Percentiles rank a stretch among this genome's conserved stretches.
Evolutionary conservation across 2,329 filamentous ascomycete species (phyloP).

Genomic region (Beauveria rudraprayagi): DNA sequence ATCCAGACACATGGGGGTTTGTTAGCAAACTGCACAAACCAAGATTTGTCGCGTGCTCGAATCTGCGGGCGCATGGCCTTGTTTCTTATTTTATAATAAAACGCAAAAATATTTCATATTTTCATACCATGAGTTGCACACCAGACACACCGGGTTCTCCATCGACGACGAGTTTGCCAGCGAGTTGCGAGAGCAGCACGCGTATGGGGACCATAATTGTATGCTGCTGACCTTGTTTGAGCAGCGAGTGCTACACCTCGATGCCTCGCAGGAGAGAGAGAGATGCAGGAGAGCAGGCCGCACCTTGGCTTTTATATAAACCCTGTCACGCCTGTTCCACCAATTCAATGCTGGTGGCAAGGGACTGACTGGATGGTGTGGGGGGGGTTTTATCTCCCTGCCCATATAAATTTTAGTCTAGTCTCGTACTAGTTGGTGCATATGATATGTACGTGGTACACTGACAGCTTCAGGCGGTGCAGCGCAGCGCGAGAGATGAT

Average conservation of each 20-base stretch:
- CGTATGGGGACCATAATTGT: neutral
- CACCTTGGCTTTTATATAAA: neutral
- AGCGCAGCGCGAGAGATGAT: neutral
- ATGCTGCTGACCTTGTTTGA: neutral
- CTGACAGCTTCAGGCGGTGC: neutral
- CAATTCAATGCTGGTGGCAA: neutral
- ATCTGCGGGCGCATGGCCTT: neutral
- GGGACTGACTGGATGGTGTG: neutral
- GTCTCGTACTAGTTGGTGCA: constrained; percentile 4
- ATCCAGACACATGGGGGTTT: too few species aligned
- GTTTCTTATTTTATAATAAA: neutral
- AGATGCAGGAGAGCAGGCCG: neutral
- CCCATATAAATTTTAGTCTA: too few species aligned
- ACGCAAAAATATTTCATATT: neutral
- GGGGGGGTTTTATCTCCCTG: neutral
- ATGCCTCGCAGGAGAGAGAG: too few species aligned
- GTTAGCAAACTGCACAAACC: neutral
- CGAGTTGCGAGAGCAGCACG: constrained; percentile 1
- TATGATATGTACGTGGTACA: too few species aligned
- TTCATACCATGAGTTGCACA: constrained; percentile 9
- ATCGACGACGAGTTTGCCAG: constrained; percentile 1
- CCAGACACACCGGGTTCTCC: constrained; percentile 3
- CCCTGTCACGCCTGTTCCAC: neutral
- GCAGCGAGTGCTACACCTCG: neutral
- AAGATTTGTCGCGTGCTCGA: neutral